Evolutionary conservation across 768 basidiomycete species (phyloP).

Genomic region (Boletus sensibilis): DNA sequence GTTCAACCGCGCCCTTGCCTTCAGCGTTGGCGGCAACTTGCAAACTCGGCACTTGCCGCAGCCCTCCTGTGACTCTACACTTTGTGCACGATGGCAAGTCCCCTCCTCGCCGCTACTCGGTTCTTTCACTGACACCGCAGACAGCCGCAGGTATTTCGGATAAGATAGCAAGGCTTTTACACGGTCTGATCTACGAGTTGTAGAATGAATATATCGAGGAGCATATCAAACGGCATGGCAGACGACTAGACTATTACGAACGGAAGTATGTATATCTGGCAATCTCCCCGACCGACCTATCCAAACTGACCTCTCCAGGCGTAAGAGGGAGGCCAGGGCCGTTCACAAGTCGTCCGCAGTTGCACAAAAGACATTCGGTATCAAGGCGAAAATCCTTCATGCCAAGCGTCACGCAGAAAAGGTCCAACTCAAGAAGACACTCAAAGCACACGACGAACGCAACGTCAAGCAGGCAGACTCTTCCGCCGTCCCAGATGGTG

Average conservation of each 20-base stretch:
- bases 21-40: background rate
- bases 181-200: conserved; percentile 10
- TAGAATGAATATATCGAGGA: conserved; percentile 99
- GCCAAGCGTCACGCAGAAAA: conserved; percentile 96
- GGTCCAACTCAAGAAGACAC: conserved; percentile 98
- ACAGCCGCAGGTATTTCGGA: conserved; percentile 63
- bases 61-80: background rate
- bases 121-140: conserved; percentile 13
- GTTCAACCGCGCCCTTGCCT: background rate
- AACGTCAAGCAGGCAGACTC: conserved; percentile 94
- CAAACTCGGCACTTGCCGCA: conserved; percentile 31
- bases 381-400: conserved; percentile 98
- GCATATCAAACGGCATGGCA: conserved; percentile 95
- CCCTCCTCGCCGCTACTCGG: background rate
- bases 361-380: conserved; percentile 92
- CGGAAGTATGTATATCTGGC: conserved; percentile 62
- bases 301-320: conserved; percentile 42
- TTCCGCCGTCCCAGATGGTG: conserved; percentile 80
- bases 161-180: background rate
- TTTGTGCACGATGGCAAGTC: conserved; percentile 29
- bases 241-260: conserved; percentile 94
- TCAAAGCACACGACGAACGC: conserved; percentile 98
- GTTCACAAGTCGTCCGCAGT: conserved; percentile 73
- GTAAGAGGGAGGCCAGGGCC: conserved; percentile 79
- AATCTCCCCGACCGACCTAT: background rate